Conservation (phyloP, 208 protist species). For the Leishmania gerbilli region DNA sequence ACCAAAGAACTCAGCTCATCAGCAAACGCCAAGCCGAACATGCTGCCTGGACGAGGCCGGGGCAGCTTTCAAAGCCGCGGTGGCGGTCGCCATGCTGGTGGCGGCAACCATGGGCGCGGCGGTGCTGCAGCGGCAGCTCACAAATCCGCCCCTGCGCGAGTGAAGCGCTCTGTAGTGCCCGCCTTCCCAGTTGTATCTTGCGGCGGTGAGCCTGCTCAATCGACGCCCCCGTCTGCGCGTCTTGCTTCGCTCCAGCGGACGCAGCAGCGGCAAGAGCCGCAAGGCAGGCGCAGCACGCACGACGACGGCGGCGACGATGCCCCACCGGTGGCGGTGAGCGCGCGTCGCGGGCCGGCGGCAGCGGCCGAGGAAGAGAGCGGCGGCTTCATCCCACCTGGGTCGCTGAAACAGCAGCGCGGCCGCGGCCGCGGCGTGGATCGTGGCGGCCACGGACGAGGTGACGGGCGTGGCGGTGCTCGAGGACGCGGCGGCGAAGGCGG, state of each 20-base stretch:
- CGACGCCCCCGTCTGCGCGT: not conserved
- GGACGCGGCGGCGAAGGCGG: constrained; percentile 17
- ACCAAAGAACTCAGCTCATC: not conserved
- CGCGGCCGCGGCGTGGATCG: not conserved
- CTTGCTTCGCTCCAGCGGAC: not conserved
- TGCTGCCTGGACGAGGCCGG: constrained; percentile 34
- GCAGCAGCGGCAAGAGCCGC: not conserved
- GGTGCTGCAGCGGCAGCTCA: constrained; percentile 1
- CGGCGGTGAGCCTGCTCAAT: not conserved
- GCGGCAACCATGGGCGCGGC: constrained; percentile 1
- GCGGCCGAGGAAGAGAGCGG: constrained; percentile 14
- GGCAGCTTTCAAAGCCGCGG: constrained; percentile 23
- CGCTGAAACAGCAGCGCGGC: constrained; percentile 2
- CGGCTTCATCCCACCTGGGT: constrained; percentile 21
- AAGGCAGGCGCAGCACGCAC: constrained; percentile 3
- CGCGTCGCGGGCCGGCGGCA: constrained; percentile 20
- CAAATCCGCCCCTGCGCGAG: constrained; percentile 11
- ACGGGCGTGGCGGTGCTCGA: constrained; percentile 5
- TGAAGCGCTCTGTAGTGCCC: constrained; percentile 28
- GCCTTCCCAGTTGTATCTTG: constrained; percentile 39
- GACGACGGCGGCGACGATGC: constrained; percentile 37
- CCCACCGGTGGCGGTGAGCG: constrained; percentile 38
- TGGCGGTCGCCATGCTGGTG: constrained; percentile 5
- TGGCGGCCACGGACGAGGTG: not conserved
- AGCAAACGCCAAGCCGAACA: constrained; percentile 8